Conservation (phyloP, 2,329 filamentous ascomycete species). For the Drechslera avenae region DNA sequence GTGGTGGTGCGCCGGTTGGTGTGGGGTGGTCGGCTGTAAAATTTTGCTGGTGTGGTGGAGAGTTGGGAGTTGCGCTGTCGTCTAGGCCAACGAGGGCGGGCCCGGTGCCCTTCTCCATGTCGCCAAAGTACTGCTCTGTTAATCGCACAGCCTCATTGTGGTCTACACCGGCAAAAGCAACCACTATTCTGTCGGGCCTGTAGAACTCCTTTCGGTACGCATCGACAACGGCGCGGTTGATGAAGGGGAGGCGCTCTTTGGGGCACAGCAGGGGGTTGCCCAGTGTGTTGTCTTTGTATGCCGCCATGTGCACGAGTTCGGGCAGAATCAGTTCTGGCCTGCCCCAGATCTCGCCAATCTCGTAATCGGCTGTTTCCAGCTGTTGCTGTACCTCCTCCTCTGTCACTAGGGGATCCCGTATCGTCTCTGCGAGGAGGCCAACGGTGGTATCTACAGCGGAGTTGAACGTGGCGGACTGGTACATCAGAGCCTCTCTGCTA, state of each 20-base stretch:
- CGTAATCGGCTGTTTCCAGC: slow-evolving; percentile 88
- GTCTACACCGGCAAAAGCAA: slow-evolving; percentile 91
- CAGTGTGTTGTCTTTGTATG: slow-evolving; percentile 93
- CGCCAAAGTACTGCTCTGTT: slow-evolving; percentile 85
- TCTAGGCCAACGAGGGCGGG: slow-evolving; percentile 49
- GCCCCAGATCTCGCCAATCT: slow-evolving; percentile 96
- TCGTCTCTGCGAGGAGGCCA: slow-evolving; percentile 87
- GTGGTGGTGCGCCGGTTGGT: slow-evolving; percentile 49
- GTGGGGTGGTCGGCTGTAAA: slow-evolving; percentile 46
- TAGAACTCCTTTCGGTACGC: slow-evolving; percentile 85
- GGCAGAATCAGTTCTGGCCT: slow-evolving; percentile 96
- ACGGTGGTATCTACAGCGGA: slow-evolving; percentile 82
- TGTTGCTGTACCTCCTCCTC: slow-evolving; percentile 86
- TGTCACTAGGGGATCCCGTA: slow-evolving; percentile 82
- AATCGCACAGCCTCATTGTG: slow-evolving; percentile 80
- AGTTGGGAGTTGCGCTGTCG: slow-evolving; percentile 20
- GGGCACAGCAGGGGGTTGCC: slow-evolving; percentile 94
- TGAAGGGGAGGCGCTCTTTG: slow-evolving; percentile 75
- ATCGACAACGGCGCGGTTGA: slow-evolving; percentile 74
- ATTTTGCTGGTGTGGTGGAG: slow-evolving; percentile 53
- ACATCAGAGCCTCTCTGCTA: slow-evolving; percentile 95
- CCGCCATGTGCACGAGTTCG: slow-evolving; percentile 92
- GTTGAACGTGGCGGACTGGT: slow-evolving; percentile 98
- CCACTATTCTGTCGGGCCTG: slow-evolving; percentile 85
- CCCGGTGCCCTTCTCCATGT: slow-evolving; percentile 70